Conservation (phyloP, 2,329 filamentous ascomycete genomes). For the Penicillium sp. region DNA sequence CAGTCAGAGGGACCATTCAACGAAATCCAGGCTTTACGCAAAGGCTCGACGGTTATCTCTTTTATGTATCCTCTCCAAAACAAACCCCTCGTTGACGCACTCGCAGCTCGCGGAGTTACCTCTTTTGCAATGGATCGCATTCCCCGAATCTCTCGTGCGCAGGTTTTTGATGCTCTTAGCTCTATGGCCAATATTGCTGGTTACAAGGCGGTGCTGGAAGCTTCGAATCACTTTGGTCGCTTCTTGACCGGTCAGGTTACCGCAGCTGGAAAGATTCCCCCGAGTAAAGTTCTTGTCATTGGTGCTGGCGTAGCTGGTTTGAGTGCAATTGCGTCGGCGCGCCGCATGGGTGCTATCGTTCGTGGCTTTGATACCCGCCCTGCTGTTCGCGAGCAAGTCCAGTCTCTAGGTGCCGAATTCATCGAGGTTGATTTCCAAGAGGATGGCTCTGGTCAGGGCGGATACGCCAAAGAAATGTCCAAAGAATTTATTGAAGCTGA, state of each 20-base stretch:
- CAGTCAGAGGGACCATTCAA: slow-evolving; percentile 56
- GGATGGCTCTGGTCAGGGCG: slow-evolving; percentile 78
- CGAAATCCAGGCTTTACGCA: slow-evolving; percentile 67
- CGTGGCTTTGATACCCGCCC: slow-evolving; percentile 87
- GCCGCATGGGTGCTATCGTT: slow-evolving; percentile 83
- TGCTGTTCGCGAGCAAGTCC: slow-evolving; percentile 84
- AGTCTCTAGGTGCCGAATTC: slow-evolving; percentile 86
- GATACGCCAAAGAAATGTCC: slow-evolving; percentile 92
- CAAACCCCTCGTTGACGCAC: slow-evolving; percentile 68
- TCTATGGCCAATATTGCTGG: slow-evolving; percentile 95
- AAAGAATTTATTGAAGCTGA: slow-evolving; percentile 90
- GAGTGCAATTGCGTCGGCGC: slow-evolving; percentile 82
- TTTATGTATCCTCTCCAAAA: slow-evolving; percentile 84
- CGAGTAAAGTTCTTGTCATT: slow-evolving; percentile 86
- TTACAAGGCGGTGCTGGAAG: slow-evolving; percentile 87
- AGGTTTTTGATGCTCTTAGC: slow-evolving; percentile 83
- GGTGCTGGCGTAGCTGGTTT: slow-evolving; percentile 86
- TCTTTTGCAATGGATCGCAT: slow-evolving; percentile 92
- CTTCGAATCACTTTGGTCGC: slow-evolving; percentile 83
- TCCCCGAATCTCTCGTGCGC: slow-evolving; percentile 82
- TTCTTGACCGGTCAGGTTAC: slow-evolving; percentile 89
- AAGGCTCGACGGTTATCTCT: slow-evolving; percentile 73
- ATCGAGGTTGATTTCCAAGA: slow-evolving; percentile 83
- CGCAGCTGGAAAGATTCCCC: slow-evolving; percentile 84
- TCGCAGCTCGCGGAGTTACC: slow-evolving; percentile 69